Percentiles rank a stretch among this genome's conserved stretches.
phyloP scores from a whole-genome alignment of 2,329 filamentous ascomycete genomes.

The Fusarium irregulare region DNA sequence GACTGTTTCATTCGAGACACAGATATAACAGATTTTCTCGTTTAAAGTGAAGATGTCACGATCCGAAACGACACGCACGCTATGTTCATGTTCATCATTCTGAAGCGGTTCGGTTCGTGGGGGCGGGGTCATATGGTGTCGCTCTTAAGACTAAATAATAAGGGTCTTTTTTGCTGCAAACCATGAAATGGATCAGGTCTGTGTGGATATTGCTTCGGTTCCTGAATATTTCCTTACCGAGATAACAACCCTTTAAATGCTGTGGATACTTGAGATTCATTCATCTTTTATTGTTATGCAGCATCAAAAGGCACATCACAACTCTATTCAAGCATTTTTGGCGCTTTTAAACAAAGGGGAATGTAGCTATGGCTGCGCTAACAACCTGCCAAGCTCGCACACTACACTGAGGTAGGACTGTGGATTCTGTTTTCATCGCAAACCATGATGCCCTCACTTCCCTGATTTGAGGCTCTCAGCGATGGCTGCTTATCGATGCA shows the following conservation, averaged over 20 bases:
- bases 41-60: not conserved
- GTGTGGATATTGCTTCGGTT: not conserved
- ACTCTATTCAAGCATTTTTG: not conserved
- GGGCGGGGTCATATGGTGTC: conserved; percentile 2
- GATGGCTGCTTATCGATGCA: conserved; percentile 29
- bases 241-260: not conserved
- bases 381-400: not conserved
- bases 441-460: conserved; percentile 22
- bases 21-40: not conserved
- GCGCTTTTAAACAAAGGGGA: conserved; percentile 12
- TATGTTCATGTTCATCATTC: not conserved
- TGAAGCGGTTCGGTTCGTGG: conserved; percentile 5
- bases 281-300: not conserved
- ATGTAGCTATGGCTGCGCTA: conserved; percentile 2
- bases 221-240: not conserved
- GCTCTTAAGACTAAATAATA: not conserved
- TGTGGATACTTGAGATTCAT: not conserved
- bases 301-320: not conserved
- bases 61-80: not conserved
- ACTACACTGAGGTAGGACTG: not conserved
- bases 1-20: not conserved
- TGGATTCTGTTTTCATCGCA: not conserved
- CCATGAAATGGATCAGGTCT: not conserved
- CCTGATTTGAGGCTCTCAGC: not conserved
- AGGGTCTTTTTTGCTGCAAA: not conserved